Base-by-base conservation (phyloP, 495 filamentous ascomycete species). In the Cryomyces antarcticus region DNA sequence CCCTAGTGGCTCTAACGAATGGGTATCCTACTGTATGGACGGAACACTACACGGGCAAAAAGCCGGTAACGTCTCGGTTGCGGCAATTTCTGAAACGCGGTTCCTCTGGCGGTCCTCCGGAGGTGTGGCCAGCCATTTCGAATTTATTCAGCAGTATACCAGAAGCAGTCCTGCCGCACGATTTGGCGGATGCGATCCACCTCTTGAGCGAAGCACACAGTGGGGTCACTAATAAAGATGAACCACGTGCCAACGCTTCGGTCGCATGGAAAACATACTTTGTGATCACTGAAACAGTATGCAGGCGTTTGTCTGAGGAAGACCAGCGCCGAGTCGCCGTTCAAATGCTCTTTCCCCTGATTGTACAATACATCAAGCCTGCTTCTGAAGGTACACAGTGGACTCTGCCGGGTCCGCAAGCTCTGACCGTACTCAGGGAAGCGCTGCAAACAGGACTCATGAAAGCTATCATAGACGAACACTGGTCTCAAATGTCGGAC, bases 81-180 rank as follows among this genome's bases (percentile, higher is more conserved):
- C 69, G 66, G 30, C 65, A 72, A 13, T 92, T 92, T 50, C 62
- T 95, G n/a, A 73, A 78, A 43, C 76, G 75, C 51, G 89, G 92
- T 38, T 92, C 87, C 1, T 80, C 93, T 49, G 72, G 71, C 6
- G 74, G 78, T 7, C 59, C 71, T 3, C 58, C 65, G 3, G 69
- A 69, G 4, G 93, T 73, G 55, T 97, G 89, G 89, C 50, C 60
- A 11, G 69, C 71, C 3, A 48, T 93, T 31, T 60, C 65, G 36
- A 62, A 61, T 27, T 53, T 94, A 1, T 52, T 95, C 31, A 52
- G 61, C 7, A 52, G 55, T 0, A 54, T 95, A 7, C 82, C 85
- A 6, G 42, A 52, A 0, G 53, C 62, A 24, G 56, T 71, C 4
- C 58, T 80, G 29, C 58, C 68, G 9, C 57, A 50, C n/a, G 61